Evolutionary conservation across 75 land plant species (phyloP), one percentile per base, ranked within the genome.

Genomic region (Selaginella tamariscina): DNA sequence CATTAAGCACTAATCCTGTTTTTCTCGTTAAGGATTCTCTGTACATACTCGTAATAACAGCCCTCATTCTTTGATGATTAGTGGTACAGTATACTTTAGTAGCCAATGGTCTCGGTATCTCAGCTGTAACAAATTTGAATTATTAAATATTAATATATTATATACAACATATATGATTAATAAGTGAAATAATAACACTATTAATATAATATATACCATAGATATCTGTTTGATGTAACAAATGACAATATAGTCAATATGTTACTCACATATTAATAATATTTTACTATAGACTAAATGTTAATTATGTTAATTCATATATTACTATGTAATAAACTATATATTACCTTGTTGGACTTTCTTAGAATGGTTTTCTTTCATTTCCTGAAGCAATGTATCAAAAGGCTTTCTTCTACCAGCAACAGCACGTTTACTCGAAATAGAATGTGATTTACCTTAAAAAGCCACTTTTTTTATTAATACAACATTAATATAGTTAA

Each of bases 371-470:
- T 33, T 78, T 30, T 71, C 68, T 29, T 70, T 74, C 2, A 75
- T 64, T 55, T 75, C 78, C 44, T 75, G 78, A 21, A 78, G 78
- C 32, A 65, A 28, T 24, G 28, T 33, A 56, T 78, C 78, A 55
- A 44, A 74, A 44, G 72, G 68, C 27, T 64, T 66, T 32, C 59
- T 64, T 57, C 72, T 22, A 9, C 73, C 80, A 30, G 66, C 49
- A 30, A 70, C 73, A 67, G 78, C 63, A 18, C 78, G 65, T 31
- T 78, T 78, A 18, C 44, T 62, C 27, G 72, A 69, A 24, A 75
- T 77, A 54, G 80, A 60, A 56, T 78, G 80, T 57, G 63, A 55
- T 57, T 70, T 70, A 29, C 75, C 80, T 78, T 65, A 30, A 27
- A 8, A 22, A 39, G 49, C 49, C 49, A 39, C n/a, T n/a, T n/a